phyloP scores from a whole-genome alignment of 192 early-diverging fungal species.

The Powellomyces hirtus region DNA sequence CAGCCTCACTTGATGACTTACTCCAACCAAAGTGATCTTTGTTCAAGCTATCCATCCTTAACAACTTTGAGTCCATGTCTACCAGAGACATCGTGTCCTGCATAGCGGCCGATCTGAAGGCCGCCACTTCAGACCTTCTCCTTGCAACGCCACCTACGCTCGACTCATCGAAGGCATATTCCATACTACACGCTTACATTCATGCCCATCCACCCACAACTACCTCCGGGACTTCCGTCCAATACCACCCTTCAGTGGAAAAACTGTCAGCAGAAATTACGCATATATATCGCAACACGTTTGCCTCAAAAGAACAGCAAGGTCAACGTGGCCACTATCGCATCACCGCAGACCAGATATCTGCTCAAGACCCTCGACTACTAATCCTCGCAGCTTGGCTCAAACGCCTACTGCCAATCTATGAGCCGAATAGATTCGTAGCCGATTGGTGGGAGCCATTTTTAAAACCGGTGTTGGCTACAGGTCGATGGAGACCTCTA shows the following conservation, averaged over 20 bases:
- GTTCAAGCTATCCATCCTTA: too few relatives aligned
- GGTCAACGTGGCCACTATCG: background rate
- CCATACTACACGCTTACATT: conserved; percentile 10
- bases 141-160: background rate
- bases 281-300: conserved; percentile 9
- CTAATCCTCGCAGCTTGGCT: conserved; percentile 16
- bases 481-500: conserved; percentile 9
- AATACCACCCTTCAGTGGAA: conserved; percentile 4
- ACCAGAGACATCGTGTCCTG: conserved; percentile 41
- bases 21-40: too few relatives aligned
- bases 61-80: conserved; percentile 33
- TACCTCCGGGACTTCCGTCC: background rate
- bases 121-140: conserved; percentile 12
- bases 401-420: conserved; percentile 18
- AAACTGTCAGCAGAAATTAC: too few relatives aligned
- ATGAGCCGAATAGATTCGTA: conserved; percentile 17
- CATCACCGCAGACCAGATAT: conserved; percentile 7
- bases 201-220: conserved; percentile 11
- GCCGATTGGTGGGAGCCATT: conserved; percentile 27
- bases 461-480: conserved; percentile 7
- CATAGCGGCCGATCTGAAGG: conserved; percentile 15
- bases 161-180: conserved; percentile 15
- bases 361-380: conserved; percentile 6
- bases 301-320: conserved; percentile 1
- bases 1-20: too few relatives aligned